Evolutionary conservation across 805 yeast genomes (phyloP).

Genomic region (Wickerhamiella galacta): DNA sequence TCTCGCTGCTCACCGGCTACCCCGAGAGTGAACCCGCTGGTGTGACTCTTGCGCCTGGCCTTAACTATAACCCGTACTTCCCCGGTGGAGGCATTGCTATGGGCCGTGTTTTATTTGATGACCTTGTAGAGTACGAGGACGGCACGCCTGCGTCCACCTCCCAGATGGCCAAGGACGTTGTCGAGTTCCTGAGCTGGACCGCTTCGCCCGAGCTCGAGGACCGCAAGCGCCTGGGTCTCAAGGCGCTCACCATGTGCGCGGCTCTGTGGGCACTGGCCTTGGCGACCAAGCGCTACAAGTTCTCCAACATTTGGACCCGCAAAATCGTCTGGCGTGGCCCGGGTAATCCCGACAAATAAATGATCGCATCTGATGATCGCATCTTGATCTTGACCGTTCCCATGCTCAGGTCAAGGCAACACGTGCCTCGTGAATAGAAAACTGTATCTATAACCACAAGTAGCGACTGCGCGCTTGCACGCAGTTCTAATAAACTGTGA

Average conservation of each 20-base stretch:
- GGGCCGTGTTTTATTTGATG: conserved; percentile 97
- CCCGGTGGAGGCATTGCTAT: conserved; percentile 99
- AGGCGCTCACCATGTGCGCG: conserved; percentile 69
- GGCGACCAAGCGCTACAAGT: conserved; percentile 94
- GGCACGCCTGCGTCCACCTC: conserved; percentile 98
- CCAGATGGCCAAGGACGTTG: conserved; percentile 98
- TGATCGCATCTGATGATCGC: too few species aligned
- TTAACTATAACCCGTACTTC: conserved; percentile 99
- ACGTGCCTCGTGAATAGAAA: too few species aligned
- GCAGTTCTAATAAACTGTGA: too few species aligned
- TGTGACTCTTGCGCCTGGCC: conserved; percentile 77
- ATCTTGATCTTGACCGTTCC: too few species aligned
- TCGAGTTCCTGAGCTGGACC: conserved; percentile 94
- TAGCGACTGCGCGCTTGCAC: too few species aligned
- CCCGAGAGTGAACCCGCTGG: conserved; percentile 99
- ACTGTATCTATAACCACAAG: too few species aligned
- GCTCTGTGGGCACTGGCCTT: conserved; percentile 66
- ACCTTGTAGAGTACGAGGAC: conserved; percentile 93
- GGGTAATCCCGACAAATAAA: conserved; percentile 13
- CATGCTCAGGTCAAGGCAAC: too few species aligned
- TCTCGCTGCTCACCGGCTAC: conserved; percentile 90
- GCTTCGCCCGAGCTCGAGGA: conserved; percentile 97
- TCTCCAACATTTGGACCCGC: conserved; percentile 92
- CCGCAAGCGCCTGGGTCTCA: conserved; percentile 90
- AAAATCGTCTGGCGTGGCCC: conserved; percentile 46